Evolutionary conservation across 1,284 basidiomycete genomes (phyloP).

Genomic region (Ustilago vetiveriae): DNA sequence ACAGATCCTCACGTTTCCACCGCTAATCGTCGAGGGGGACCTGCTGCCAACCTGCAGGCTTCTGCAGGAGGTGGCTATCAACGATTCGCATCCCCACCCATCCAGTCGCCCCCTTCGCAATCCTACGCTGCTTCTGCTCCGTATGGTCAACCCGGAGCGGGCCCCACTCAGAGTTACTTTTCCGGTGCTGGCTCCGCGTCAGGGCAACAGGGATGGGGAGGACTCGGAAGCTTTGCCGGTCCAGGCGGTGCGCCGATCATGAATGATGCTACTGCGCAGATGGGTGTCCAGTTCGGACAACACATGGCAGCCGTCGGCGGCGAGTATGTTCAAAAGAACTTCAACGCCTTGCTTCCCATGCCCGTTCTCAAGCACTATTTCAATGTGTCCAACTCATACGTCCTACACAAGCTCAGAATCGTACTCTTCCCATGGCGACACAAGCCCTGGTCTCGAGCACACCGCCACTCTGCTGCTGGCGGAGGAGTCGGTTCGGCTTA

Average conservation of each 20-base stretch:
- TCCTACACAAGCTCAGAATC: constrained; percentile 86
- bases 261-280: constrained; percentile 91
- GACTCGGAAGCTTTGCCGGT: constrained; percentile 22
- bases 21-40: constrained; percentile 29
- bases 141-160: constrained; percentile 14
- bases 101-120: constrained; percentile 29
- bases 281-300: constrained; percentile 94
- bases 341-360: constrained; percentile 58
- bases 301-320: constrained; percentile 92
- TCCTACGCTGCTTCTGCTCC: constrained; percentile 6
- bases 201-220: constrained; percentile 26
- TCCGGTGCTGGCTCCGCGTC: constrained; percentile 2
- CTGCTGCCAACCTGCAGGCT: constrained; percentile 30
- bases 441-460: constrained; percentile 63
- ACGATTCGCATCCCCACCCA: constrained; percentile 46
- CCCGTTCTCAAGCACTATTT: constrained; percentile 85
- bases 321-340: constrained; percentile 92
- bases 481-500: constrained; percentile 26
- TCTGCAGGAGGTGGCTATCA: constrained; percentile 39
- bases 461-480: constrained; percentile 46
- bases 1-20: constrained; percentile 41
- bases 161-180: constrained; percentile 18
- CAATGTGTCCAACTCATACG: constrained; percentile 96
- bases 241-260: constrained; percentile 68
- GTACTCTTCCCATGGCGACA: constrained; percentile 97